A percentile compares a stretch with the other conserved stretches of the same genome.
These are phyloP conservation scores for Taiwanofungus camphoratus DNA, from an alignment of 1,284 basidiomycete species.

Conservation along the genomic window DNA sequence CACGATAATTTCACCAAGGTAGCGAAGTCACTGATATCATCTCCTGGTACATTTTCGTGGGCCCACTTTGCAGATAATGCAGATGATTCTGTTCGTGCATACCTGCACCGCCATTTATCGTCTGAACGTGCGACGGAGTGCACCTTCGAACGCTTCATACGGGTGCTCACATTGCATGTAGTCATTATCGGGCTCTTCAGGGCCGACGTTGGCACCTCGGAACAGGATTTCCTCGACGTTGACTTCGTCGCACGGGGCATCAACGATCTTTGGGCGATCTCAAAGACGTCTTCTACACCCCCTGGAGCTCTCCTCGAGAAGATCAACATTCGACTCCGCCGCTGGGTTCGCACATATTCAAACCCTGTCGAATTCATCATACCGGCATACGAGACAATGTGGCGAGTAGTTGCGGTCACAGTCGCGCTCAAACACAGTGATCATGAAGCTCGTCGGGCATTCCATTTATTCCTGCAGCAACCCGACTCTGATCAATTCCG, in stretches of 20 bases:
- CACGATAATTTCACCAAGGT: slow-evolving; percentile 29
- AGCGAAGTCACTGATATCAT: slow-evolving; percentile 20
- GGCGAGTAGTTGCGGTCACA: slow-evolving; percentile 50
- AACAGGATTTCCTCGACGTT: slow-evolving; percentile 23
- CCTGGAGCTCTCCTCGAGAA: slow-evolving; percentile 14
- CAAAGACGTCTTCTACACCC: slow-evolving; percentile 24
- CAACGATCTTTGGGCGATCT: slow-evolving; percentile 37
- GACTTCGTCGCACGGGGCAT: slow-evolving; percentile 31
- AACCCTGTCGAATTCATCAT: slow-evolving; percentile 47
- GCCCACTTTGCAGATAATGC: slow-evolving; percentile 26
- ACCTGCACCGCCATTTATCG: slow-evolving; percentile 8
- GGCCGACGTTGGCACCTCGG: slow-evolving; percentile 25
- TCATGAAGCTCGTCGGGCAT: slow-evolving; percentile 20
- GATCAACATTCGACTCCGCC: slow-evolving; percentile 26
- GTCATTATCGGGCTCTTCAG: slow-evolving; percentile 37
- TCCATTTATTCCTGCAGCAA: slow-evolving; percentile 34
- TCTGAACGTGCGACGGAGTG: slow-evolving; percentile 1
- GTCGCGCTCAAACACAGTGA: slow-evolving; percentile 34
- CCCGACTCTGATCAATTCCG: slow-evolving; percentile 33
- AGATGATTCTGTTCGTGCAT: slow-evolving; percentile 24
- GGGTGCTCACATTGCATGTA: slow-evolving; percentile 37
- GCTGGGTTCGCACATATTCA: slow-evolving; percentile 32
- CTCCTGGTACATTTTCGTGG: slow-evolving; percentile 26
- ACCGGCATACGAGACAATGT: slow-evolving; percentile 54
- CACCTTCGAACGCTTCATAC: slow-evolving; percentile 35